phyloP scores from a whole-genome alignment of 805 yeast species.

The Cyberlindnera misumaiensis region DNA sequence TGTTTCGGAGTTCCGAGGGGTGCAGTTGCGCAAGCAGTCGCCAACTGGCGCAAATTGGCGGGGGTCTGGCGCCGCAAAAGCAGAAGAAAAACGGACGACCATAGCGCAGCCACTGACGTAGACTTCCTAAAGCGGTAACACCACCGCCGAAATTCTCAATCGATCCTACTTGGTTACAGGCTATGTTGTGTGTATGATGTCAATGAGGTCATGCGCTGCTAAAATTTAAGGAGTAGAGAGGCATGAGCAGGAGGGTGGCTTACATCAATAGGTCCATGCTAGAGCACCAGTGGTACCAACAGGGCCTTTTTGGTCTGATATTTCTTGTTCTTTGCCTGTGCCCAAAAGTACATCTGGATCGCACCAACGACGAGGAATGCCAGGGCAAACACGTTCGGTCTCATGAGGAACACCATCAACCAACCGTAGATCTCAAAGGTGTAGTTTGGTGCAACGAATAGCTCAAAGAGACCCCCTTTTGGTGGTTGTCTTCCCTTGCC shows the following conservation, averaged over 20 bases:
- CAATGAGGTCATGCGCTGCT: not conserved
- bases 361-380: constrained; percentile 66
- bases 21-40: no score
- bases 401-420: constrained; percentile 62
- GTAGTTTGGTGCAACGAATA: constrained; percentile 90
- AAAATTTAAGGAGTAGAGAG: no score
- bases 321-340: constrained; percentile 72
- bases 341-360: constrained; percentile 88
- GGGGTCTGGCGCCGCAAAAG: no score
- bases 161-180: no score
- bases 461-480: constrained; percentile 73
- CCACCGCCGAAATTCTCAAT: no score
- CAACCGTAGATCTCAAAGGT: constrained; percentile 80
- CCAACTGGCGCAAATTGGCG: no score
- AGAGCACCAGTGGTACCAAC: constrained; percentile 68
- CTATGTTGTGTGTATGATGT: not conserved
- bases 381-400: constrained; percentile 71
- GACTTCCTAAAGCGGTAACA: no score
- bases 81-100: no score
- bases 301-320: constrained; percentile 75
- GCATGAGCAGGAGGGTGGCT: no score
- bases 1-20: not conserved
- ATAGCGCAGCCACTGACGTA: no score
- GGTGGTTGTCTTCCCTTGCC: constrained; percentile 39
- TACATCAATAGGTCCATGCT: constrained; percentile 12